Conservation (phyloP, 2,329 filamentous ascomycete genomes). For the Colletotrichum spinosum region DNA sequence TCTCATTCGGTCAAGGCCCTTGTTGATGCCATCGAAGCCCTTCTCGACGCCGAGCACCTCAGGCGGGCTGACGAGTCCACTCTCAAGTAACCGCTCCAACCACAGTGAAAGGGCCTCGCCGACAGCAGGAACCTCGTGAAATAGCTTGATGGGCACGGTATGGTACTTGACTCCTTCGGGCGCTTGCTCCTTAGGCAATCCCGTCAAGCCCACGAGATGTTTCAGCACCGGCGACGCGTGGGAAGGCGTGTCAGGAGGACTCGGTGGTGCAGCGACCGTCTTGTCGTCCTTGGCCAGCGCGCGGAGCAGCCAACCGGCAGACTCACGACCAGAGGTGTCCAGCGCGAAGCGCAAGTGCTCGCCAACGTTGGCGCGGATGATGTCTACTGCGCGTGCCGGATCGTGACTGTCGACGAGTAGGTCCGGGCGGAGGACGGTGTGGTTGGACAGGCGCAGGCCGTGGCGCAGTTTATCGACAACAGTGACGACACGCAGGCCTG, state of each 20-base stretch:
- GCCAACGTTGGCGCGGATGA: slow-evolving; percentile 70
- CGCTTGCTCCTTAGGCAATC: slow-evolving; percentile 69
- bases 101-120: slow-evolving; percentile 73
- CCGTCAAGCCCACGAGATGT: slow-evolving; percentile 76
- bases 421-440: slow-evolving; percentile 62
- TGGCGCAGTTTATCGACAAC: slow-evolving; percentile 77
- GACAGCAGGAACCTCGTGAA: slow-evolving; percentile 74
- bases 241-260: slow-evolving; percentile 53
- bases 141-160: slow-evolving; percentile 80
- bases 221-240: slow-evolving; percentile 44
- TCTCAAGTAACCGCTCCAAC: slow-evolving; percentile 73
- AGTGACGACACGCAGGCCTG: slow-evolving; percentile 72
- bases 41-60: slow-evolving; percentile 74
- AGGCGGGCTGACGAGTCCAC: slow-evolving; percentile 65
- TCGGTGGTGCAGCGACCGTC: slow-evolving; percentile 43
- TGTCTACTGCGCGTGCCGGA: slow-evolving; percentile 71
- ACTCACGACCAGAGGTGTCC: slow-evolving; percentile 75
- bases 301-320: slow-evolving; percentile 67
- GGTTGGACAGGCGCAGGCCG: slow-evolving; percentile 65
- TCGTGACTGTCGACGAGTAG: slow-evolving; percentile 77
- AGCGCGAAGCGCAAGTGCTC: slow-evolving; percentile 73
- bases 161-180: slow-evolving; percentile 65
- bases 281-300: slow-evolving; percentile 54
- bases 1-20: slow-evolving; percentile 73
- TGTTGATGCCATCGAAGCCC: slow-evolving; percentile 75